These are phyloP conservation scores for Leishmania braziliensis DNA, from an alignment of 208 protist genomes.

Conservation along the genomic window DNA sequence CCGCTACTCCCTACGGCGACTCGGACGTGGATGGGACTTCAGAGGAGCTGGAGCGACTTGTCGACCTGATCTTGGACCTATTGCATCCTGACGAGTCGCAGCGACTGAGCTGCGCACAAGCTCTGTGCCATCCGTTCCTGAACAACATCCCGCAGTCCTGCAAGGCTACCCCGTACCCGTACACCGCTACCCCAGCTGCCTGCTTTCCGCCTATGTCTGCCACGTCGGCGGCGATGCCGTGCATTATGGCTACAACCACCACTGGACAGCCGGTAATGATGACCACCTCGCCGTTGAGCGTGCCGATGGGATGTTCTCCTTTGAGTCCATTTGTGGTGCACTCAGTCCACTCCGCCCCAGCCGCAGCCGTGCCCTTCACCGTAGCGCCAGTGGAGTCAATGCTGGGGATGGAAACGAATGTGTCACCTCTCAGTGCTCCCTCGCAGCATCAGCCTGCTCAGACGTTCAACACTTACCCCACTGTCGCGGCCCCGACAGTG, in stretches of 20 bases:
- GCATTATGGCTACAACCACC: constrained; percentile 24
- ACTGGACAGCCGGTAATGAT: constrained; percentile 21
- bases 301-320: constrained; percentile 31
- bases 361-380: constrained; percentile 18
- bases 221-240: constrained; percentile 23
- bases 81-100: constrained; percentile 66
- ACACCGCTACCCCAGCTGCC: constrained; percentile 14
- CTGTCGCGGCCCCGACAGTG: not conserved
- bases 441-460: constrained; percentile 14
- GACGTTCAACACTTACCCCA: constrained; percentile 26
- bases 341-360: constrained; percentile 16
- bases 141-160: constrained; percentile 8
- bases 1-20: constrained; percentile 28
- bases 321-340: constrained; percentile 29
- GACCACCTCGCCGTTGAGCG: constrained; percentile 20
- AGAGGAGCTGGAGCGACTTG: constrained; percentile 48
- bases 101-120: constrained; percentile 69
- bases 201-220: constrained; percentile 15
- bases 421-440: constrained; percentile 11
- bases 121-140: constrained; percentile 65
- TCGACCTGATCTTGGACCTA: constrained; percentile 69
- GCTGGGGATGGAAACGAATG: constrained; percentile 22
- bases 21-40: constrained; percentile 28
- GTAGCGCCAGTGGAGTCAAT: constrained; percentile 17
- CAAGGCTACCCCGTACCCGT: constrained; percentile 20